Evolutionary conservation across 495 filamentous ascomycete species (phyloP).

Genomic region (Podospora pseudoanserina): DNA sequence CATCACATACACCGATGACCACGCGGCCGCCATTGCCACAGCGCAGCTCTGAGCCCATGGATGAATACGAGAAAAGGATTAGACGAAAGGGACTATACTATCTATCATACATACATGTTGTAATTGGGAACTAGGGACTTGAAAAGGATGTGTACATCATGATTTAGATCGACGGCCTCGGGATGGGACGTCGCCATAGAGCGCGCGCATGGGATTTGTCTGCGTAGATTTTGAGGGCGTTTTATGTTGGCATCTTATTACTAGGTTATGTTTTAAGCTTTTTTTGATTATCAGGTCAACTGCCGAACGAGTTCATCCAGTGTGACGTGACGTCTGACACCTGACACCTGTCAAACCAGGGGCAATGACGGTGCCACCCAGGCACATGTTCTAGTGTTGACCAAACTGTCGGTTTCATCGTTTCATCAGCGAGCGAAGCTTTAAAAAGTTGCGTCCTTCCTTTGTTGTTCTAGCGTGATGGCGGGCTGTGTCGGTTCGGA

Average conservation of each 20-base stretch:
- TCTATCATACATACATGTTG: background rate
- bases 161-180: background rate
- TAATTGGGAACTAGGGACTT: slow-evolving; percentile 2
- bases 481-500: background rate
- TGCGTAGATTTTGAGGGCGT: background rate
- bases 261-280: background rate
- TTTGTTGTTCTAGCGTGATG: background rate
- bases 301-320: background rate
- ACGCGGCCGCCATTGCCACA: slow-evolving; percentile 84
- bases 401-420: background rate
- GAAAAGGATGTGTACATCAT: slow-evolving; percentile 3
- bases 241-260: background rate
- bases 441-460: background rate
- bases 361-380: background rate
- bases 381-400: background rate
- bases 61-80: background rate
- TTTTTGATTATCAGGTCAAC: background rate
- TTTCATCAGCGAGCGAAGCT: background rate
- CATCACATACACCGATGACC: slow-evolving; percentile 88
- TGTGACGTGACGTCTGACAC: background rate
- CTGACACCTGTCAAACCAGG: background rate
- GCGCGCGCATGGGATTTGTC: background rate
- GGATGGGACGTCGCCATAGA: slow-evolving; percentile 4
- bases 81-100: background rate
- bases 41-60: slow-evolving; percentile 29